Base-by-base conservation (phyloP, 768 basidiomycete species). In the Mycena epipterygia region DNA sequence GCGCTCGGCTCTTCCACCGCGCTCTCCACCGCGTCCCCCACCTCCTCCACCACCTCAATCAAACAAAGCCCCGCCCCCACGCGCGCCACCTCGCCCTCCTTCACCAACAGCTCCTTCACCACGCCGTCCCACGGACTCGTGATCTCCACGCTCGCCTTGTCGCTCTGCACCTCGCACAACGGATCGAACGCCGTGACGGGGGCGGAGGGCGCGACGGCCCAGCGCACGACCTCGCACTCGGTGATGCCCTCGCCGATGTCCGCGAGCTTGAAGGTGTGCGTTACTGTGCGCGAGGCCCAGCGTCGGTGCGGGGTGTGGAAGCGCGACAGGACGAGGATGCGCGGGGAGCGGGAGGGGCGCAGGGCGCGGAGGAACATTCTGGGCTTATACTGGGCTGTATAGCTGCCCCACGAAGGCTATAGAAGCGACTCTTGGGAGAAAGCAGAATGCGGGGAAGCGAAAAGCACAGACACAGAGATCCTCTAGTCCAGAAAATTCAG, bases 191-290 rank as follows among this genome's bases (percentile, higher is more conserved):
- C 84, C 63, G 88, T 83, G 0, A 96, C 81, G 0, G 76, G 74
- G 19, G 84, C 80, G 16, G 79, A 76, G 1, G 89, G 87, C 73
- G 89, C 84, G 56, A 95, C 87, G 61, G 81, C 89, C 95, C 95
- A 96, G 79, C 91, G 91, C 53, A 97, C 90, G 72, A 96, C 88
- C 81, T 97, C 94, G 76, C 93, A 94, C 79, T 96, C 95, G 27
- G 94, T 95, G 73, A 96, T 95, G 7, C 95, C 95, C 80, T 96
- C 95, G 5, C 95, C 95, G 76, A 96, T 94, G 78, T 95, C 93
- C 1, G 93, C 93, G 42, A 95, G 88, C 66, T 90, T 93, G 84
- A 94, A 94, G 12, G 84, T 88, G 65, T 92, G 84, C 19, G 29
- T 16, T 30, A 53, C 58, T 6, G 33, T 60, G 35, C 60, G 61